These are phyloP conservation scores for Spiraea crenata DNA, from an alignment of 331 rosid genomes.

Conservation along the genomic window DNA sequence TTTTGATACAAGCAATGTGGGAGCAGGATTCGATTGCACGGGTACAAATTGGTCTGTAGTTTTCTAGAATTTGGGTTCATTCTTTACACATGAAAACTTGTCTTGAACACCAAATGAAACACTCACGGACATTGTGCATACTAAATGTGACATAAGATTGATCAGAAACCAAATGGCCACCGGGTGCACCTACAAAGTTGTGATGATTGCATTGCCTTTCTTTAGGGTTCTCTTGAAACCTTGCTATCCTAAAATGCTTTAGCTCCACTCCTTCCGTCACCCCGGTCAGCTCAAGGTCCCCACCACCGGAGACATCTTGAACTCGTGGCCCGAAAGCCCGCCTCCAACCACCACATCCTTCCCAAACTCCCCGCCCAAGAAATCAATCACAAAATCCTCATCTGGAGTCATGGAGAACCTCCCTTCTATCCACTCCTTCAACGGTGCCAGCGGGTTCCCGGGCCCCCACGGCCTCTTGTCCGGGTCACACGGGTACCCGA, in stretches of 20 bases:
- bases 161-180: no score
- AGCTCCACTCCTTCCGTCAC: slow-evolving; percentile 37
- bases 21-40: no score
- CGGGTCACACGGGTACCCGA: slow-evolving; percentile 70
- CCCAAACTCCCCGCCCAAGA: slow-evolving; percentile 70
- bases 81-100: no score
- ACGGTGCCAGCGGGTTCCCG: slow-evolving; percentile 22
- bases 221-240: slow-evolving; percentile 46
- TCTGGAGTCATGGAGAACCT: slow-evolving; percentile 71
- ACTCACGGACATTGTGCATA: no score
- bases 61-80: background rate
- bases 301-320: slow-evolving; percentile 85
- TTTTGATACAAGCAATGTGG: no score
- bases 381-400: slow-evolving; percentile 79
- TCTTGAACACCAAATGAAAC: background rate
- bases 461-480: slow-evolving; percentile 75
- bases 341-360: slow-evolving; percentile 77
- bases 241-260: no score
- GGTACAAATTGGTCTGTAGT: background rate
- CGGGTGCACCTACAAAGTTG: no score
- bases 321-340: slow-evolving; percentile 94
- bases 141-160: no score
- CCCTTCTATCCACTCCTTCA: slow-evolving; percentile 59
- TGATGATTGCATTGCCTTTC: slow-evolving; percentile 31
- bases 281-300: slow-evolving; percentile 71